These are phyloP conservation scores for Pseudogymnoascus sp. DNA, from an alignment of 2,329 filamentous ascomycete genomes.

Conservation along the genomic window DNA sequence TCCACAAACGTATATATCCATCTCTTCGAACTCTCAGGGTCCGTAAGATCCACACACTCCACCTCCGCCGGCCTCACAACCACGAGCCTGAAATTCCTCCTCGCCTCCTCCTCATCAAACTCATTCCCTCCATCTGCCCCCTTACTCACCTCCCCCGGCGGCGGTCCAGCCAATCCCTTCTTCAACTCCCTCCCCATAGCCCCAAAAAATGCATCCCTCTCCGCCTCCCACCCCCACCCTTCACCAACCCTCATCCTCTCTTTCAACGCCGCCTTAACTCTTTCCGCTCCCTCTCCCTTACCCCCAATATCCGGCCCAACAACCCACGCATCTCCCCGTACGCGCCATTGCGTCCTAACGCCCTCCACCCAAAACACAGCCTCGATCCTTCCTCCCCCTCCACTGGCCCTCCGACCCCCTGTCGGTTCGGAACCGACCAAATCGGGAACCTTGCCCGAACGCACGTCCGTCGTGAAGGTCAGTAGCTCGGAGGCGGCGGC, in stretches of 20 bases:
- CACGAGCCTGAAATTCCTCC: constrained; percentile 69
- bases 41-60: constrained; percentile 52
- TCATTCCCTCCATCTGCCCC: constrained; percentile 22
- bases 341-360: constrained; percentile 71
- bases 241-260: constrained; percentile 52
- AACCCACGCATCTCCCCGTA: constrained; percentile 70
- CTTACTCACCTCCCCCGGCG: constrained; percentile 44
- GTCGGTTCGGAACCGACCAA: constrained; percentile 46
- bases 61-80: constrained; percentile 71
- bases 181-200: constrained; percentile 14
- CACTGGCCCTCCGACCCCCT: constrained; percentile 44
- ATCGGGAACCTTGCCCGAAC: constrained; percentile 78
- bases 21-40: constrained; percentile 49
- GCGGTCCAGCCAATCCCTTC: constrained; percentile 72
- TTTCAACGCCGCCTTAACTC: constrained; percentile 53
- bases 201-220: constrained; percentile 23
- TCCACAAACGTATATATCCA: constrained; percentile 51
- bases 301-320: constrained; percentile 61
- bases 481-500: constrained; percentile 70
- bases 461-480: constrained; percentile 78
- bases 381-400: constrained; percentile 67
- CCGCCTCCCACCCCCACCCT: constrained; percentile 23
- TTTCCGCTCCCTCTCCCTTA: constrained; percentile 43
- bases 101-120: constrained; percentile 52
- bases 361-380: constrained; percentile 68